These are phyloP conservation scores for Terfezia boudieri DNA, from an alignment of 495 filamentous ascomycete species.

Conservation along the genomic window DNA sequence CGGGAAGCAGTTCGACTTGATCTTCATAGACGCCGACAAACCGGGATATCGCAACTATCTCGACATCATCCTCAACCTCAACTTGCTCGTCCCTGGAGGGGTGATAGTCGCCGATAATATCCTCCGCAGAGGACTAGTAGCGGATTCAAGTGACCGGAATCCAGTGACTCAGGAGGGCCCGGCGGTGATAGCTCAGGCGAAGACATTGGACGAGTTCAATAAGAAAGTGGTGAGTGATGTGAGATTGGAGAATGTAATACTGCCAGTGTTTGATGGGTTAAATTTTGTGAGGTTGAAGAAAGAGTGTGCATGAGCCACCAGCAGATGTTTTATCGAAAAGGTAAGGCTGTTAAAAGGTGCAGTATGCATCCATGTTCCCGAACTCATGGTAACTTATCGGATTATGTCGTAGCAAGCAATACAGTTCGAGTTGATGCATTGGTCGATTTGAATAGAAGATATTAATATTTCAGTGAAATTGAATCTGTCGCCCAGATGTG, in stretches of 20 bases:
- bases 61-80: constrained; percentile 6
- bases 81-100: constrained; percentile 15
- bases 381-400: too few species aligned
- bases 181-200: neutral
- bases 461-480: too few species aligned
- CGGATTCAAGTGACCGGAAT: constrained; percentile 8
- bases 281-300: constrained; percentile 17
- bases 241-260: constrained; percentile 15
- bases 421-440: too few species aligned
- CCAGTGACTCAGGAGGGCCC: neutral
- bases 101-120: constrained; percentile 20
- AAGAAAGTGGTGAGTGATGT: constrained; percentile 5
- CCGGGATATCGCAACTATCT: constrained; percentile 13
- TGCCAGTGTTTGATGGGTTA: constrained; percentile 21
- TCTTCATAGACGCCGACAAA: constrained; percentile 21
- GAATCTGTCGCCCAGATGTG: too few species aligned
- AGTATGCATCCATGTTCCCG: too few species aligned
- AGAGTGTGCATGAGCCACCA: too few species aligned
- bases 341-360: too few species aligned
- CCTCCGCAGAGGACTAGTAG: constrained; percentile 7
- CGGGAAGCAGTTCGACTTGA: constrained; percentile 15
- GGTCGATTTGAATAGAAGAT: too few species aligned
- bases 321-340: too few species aligned
- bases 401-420: too few species aligned
- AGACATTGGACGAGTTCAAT: neutral